Conservation (phyloP, 1,284 basidiomycete genomes). For the Leccinum griseonigrum region DNA sequence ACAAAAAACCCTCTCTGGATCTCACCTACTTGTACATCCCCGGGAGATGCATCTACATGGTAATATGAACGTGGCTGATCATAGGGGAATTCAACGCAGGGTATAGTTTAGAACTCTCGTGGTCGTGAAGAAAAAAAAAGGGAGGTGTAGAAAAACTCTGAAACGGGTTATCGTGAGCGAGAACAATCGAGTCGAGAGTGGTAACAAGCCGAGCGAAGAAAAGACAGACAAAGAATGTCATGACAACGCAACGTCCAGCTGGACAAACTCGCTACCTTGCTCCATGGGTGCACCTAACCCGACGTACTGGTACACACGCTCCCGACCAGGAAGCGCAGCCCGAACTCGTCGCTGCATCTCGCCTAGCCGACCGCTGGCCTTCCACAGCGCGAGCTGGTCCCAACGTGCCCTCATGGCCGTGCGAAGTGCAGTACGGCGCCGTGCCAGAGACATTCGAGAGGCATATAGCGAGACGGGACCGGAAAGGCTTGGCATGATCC, state of each 20-base stretch:
- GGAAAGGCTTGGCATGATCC: slow-evolving; percentile 8
- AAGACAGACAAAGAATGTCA: slow-evolving; percentile 6
- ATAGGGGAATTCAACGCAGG: slow-evolving; percentile 8
- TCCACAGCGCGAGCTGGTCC: slow-evolving; percentile 31
- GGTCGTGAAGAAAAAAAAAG: slow-evolving; percentile 6
- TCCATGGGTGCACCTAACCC: slow-evolving; percentile 13
- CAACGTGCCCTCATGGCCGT: slow-evolving; percentile 28
- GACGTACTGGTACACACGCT: slow-evolving; percentile 33
- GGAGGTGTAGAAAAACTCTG: not conserved
- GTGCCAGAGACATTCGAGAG: slow-evolving; percentile 23
- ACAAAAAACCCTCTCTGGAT: slow-evolving; percentile 15
- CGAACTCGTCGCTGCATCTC: slow-evolving; percentile 31
- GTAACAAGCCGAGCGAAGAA: not conserved
- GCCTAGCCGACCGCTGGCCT: slow-evolving; percentile 24
- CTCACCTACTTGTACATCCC: slow-evolving; percentile 9
- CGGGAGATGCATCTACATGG: slow-evolving; percentile 18
- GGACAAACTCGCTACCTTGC: not conserved
- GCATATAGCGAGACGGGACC: slow-evolving; percentile 6
- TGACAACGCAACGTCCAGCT: slow-evolving; percentile 1
- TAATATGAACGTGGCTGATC: slow-evolving; percentile 17
- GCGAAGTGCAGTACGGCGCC: slow-evolving; percentile 28
- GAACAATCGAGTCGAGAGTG: slow-evolving; percentile 8
- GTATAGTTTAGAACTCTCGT: slow-evolving; percentile 18
- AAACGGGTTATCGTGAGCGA: slow-evolving; percentile 3
- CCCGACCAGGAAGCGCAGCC: slow-evolving; percentile 28